Percentiles rank a stretch among this genome's conserved stretches.
Conservation (phyloP, 2,329 filamentous ascomycete species). For the Colletotrichum noveboracense region DNA sequence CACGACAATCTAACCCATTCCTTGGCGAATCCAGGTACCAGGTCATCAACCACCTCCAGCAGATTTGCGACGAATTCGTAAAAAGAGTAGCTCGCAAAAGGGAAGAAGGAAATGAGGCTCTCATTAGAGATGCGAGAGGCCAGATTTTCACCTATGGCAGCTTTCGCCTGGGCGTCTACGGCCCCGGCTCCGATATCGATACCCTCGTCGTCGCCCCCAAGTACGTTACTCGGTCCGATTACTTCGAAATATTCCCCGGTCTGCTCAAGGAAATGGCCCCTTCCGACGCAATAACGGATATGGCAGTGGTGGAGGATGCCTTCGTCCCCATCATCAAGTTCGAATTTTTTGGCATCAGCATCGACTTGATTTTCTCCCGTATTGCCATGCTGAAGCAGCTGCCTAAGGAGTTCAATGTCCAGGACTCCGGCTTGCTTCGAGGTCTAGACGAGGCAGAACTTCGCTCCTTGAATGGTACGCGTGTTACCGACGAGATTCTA, state of each 20-base stretch:
- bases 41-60: conserved; percentile 79
- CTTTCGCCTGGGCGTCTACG: conserved; percentile 91
- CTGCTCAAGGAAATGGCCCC: conserved; percentile 79
- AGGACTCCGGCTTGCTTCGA: conserved; percentile 83
- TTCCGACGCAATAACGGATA: conserved; percentile 79
- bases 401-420: conserved; percentile 74
- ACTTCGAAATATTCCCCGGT: conserved; percentile 87
- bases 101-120: conserved; percentile 72
- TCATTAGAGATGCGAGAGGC: conserved; percentile 84
- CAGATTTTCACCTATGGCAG: conserved; percentile 97
- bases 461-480: conserved; percentile 89
- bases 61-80: conserved; percentile 86
- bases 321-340: conserved; percentile 98
- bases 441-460: conserved; percentile 88
- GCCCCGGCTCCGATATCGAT: conserved; percentile 97
- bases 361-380: conserved; percentile 90
- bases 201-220: conserved; percentile 91
- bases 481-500: conserved; percentile 93
- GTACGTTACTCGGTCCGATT: conserved; percentile 87
- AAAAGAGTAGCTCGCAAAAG: conserved; percentile 78
- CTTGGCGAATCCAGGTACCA: conserved; percentile 55
- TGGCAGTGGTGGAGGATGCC: conserved; percentile 85
- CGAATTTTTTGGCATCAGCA: conserved; percentile 87
- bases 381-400: conserved; percentile 74
- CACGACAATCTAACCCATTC: not conserved